Evolutionary conservation across 1,284 basidiomycete genomes (phyloP).

Genomic region (Marasmius sp.): DNA sequence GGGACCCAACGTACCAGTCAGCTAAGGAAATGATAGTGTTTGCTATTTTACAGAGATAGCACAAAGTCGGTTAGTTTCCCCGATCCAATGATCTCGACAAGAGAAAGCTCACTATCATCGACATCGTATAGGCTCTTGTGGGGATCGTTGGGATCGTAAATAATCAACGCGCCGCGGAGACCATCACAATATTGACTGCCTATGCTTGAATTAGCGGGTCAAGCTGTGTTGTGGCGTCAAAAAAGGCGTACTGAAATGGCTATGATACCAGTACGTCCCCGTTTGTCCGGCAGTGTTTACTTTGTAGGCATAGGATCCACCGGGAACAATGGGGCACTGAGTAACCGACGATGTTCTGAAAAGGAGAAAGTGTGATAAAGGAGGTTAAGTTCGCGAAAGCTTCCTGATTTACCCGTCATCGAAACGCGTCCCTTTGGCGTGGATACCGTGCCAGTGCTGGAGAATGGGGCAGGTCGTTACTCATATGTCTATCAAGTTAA

Average conservation of each 20-base stretch:
- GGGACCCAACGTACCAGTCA: slow-evolving; percentile 19
- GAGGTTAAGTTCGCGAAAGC: too few relatives aligned
- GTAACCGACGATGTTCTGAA: slow-evolving; percentile 17
- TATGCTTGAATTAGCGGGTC: slow-evolving; percentile 18
- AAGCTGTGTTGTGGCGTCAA: too few relatives aligned
- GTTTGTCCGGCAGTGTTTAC: slow-evolving; percentile 13
- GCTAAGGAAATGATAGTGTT: neutral
- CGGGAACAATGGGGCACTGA: slow-evolving; percentile 11
- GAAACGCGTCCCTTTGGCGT: slow-evolving; percentile 6
- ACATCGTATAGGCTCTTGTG: slow-evolving; percentile 31
- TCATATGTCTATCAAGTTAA: neutral
- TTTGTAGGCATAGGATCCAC: slow-evolving; percentile 17
- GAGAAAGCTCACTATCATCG: slow-evolving; percentile 15
- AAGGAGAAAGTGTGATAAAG: too few relatives aligned
- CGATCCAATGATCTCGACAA: too few relatives aligned
- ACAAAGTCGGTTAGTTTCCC: too few relatives aligned
- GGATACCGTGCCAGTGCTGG: slow-evolving; percentile 14
- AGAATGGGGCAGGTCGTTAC: neutral
- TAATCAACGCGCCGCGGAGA: slow-evolving; percentile 27
- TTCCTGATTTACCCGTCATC: slow-evolving; percentile 1
- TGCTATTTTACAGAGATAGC: neutral
- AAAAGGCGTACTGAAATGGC: too few relatives aligned
- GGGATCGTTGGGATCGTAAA: slow-evolving; percentile 34
- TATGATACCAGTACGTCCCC: slow-evolving; percentile 30
- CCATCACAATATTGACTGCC: slow-evolving; percentile 41